These are phyloP conservation scores for Tetracladium marchalianum DNA, from an alignment of 495 filamentous ascomycete genomes.

Conservation along the genomic window DNA sequence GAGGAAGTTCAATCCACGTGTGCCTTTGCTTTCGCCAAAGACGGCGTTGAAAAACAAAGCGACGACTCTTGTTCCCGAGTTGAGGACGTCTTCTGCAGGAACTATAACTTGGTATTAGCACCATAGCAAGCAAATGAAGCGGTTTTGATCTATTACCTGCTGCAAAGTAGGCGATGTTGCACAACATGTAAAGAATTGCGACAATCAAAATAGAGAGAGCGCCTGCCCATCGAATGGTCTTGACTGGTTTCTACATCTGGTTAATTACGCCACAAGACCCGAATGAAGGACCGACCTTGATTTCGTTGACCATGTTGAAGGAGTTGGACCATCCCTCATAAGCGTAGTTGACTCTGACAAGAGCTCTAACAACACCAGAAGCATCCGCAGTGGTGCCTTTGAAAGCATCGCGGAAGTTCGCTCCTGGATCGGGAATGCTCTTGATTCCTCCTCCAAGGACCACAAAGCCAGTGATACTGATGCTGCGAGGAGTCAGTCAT, in stretches of 20 bases:
- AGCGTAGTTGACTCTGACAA: constrained; percentile 54
- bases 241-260: constrained; percentile 41
- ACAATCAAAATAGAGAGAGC: constrained; percentile 39
- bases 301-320: constrained; percentile 57
- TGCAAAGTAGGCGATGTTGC: constrained; percentile 53
- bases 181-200: constrained; percentile 46
- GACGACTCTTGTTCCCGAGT: constrained; percentile 44
- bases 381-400: constrained; percentile 33
- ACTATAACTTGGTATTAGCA: constrained; percentile 18
- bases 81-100: constrained; percentile 39
- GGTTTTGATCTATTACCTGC: constrained; percentile 21
- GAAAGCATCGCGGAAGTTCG: constrained; percentile 51
- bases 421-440: constrained; percentile 38
- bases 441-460: constrained; percentile 47
- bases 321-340: constrained; percentile 54
- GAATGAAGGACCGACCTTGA: constrained; percentile 29
- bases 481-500: constrained; percentile 11
- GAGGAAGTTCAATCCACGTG: constrained; percentile 47
- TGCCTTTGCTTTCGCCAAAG: constrained; percentile 41
- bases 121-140: background rate
- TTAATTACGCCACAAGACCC: background rate
- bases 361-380: constrained; percentile 45
- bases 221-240: constrained; percentile 42
- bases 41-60: constrained; percentile 50
- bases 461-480: constrained; percentile 49